Evolutionary conservation across 2,329 filamentous ascomycete genomes (phyloP).

Genomic region (Alternaria brassicae): DNA sequence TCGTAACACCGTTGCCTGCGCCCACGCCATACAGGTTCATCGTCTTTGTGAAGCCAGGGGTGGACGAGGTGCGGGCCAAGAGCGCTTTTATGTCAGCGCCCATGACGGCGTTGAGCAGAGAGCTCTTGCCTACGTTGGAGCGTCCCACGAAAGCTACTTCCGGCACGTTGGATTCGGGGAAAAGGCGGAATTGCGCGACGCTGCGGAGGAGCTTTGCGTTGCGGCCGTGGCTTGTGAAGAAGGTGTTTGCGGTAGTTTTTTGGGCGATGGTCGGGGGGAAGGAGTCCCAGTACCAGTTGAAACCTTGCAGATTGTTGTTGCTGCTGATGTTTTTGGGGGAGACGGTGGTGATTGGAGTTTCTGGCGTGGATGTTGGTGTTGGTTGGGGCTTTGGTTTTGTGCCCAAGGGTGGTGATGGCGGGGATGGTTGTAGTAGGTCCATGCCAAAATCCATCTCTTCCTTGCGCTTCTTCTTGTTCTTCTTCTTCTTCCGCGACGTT

Average conservation of each 20-base stretch:
- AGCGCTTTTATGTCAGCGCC: constrained; percentile 54
- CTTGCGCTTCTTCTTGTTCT: background rate
- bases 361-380: constrained; percentile 1
- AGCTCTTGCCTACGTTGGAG: constrained; percentile 74
- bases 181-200: constrained; percentile 65
- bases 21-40: constrained; percentile 72
- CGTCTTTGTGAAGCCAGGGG: constrained; percentile 67
- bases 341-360: constrained; percentile 8
- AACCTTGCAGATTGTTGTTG: constrained; percentile 19
- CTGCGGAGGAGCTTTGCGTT: constrained; percentile 65
- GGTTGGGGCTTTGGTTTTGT: background rate
- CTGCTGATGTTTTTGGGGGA: background rate
- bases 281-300: constrained; percentile 48
- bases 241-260: constrained; percentile 51
- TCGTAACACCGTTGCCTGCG: constrained; percentile 30
- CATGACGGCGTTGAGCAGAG: constrained; percentile 68
- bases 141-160: constrained; percentile 73
- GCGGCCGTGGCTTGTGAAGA: constrained; percentile 50
- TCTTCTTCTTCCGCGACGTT: background rate
- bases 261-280: constrained; percentile 41
- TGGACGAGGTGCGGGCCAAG: constrained; percentile 59
- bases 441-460: background rate
- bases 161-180: constrained; percentile 62
- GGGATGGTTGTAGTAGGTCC: constrained; percentile 18
- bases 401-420: constrained; percentile 19